Evolutionary conservation across 306 rosid species (phyloP), one percentile per base, ranked within the genome.

Genomic region (Casuarina equisetifolia): DNA sequence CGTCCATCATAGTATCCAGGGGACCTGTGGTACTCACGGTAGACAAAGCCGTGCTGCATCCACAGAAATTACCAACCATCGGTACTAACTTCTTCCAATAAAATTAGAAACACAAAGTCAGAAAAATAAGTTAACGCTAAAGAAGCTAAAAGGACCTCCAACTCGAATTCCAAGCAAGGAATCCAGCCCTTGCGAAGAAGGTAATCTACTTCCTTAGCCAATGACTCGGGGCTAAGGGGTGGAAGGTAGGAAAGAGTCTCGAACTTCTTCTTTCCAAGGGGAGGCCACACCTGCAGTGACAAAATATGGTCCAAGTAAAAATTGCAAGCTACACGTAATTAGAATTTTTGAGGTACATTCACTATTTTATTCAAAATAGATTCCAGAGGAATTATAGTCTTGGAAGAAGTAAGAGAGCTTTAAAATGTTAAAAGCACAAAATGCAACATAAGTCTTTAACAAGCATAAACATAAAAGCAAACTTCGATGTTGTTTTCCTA

Each of bases 211-310:
- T 95, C 87, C 91, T 74, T 91, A 0, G 11, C 6, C 90, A 92
- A 80, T 15, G 48, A 4, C 0, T 9, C 72, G 0, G 0, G 0
- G 0, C 15, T 0, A 0, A 95, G 84, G 0, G 69, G 66, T 38
- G 93, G 97, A 2, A 95, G 86, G 97, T 92, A 95, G 1, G 99
- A 92, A 6, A 95, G 90, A 39, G 99, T 92, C 96, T 95, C 97
- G 25, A 83, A 92, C 84, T 86, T 88, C 97, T 80, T 86, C 86
- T 2, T 0, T 10, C 91, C 92, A 17, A 40, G 0, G 85, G 97
- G 69, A 0, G 99, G 96, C 97, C 99, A 92, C 84, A 92, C 97
- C 97, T 95, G 70, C 57, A 73, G 11, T 10, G 25, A 25, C 64
- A 25, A 58, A 25, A 35, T 58, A 7, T 58, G 25, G 25, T 58